Base-by-base conservation (phyloP, 345 rosid species). In the Salix dunnii region DNA sequence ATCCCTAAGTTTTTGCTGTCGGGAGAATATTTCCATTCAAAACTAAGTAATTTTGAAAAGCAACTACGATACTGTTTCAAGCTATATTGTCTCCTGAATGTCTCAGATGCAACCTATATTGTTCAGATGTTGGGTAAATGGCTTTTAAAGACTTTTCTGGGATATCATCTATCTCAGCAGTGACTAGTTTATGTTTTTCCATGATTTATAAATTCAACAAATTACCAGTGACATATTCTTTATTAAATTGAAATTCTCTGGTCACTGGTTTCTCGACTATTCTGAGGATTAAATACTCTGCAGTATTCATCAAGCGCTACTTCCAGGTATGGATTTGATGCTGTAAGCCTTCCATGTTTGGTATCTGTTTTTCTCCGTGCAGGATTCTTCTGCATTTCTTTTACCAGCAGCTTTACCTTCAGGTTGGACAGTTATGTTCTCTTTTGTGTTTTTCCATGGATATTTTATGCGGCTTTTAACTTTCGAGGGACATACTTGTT, bases 201-300 rank as follows among this genome's bases (percentile, higher is more conserved):
- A 18, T 51, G 23, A 51, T 51, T 51, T 9, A 21, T 51, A 51
- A 51, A 20, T 51, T 51, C 23, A 51, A 51, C 58, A 20, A 51
- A 51, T 18, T 51, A 51, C 58, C 11, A 51, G 25, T 55, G 62
- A 10, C 25, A 55, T 55, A 43, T 68, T 14, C 60, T 51, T 62
- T 31, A 53, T n/a, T 48, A 53, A 27, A 51, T 49, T 33, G 2
- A 49, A 71, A 42, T 51, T 18, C n/a, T 30, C 55, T 69, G 63
- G 25, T 21, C 40, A 72, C 36, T 73, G 81, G 77, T 72, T 84
- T 63, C 92, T 91, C 90, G 81, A 92, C 92, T 78, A 36, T 71
- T 68, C 31, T 51, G 62, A 77, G 92, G 98, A 94, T 90, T 83
- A n/a, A n/a, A 11, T 96, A 91, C 82, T 92, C 96, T 67, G 91